Conservation (phyloP, 371 early-diverging fungal genomes). For the Batrachochytrium dendrobatidis region DNA sequence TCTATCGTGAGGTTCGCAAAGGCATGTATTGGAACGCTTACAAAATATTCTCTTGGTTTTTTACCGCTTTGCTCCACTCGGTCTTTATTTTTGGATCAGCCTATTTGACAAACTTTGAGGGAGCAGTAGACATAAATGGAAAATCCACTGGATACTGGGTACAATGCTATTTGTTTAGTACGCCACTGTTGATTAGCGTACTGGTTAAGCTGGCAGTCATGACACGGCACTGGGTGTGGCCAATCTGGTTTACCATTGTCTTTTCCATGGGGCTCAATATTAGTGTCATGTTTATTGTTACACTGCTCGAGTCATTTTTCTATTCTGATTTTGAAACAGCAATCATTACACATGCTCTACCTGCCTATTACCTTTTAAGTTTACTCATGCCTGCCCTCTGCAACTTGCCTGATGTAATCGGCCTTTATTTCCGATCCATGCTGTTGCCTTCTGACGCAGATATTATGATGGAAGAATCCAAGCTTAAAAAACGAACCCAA, state of each 20-base stretch:
- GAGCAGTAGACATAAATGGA: conserved; percentile 22
- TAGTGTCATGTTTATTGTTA: conserved; percentile 22
- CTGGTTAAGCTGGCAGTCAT: conserved; percentile 20
- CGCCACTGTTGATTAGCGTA: conserved; percentile 32
- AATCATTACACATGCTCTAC: conserved; percentile 21
- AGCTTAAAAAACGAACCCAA: no score
- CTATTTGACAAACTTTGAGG: conserved; percentile 24
- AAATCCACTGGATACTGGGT: conserved; percentile 30
- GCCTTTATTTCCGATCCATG: conserved; percentile 19
- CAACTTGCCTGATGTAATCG: conserved; percentile 21
- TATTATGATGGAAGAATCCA: conserved; percentile 17
- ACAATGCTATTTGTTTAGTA: conserved; percentile 29
- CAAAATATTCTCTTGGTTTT: conserved; percentile 9
- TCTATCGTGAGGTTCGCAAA: conserved; percentile 84
- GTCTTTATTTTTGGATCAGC: conserved; percentile 24
- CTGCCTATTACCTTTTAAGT: conserved; percentile 25
- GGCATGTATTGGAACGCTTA: conserved; percentile 27
- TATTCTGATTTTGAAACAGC: conserved; percentile 22
- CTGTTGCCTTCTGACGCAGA: conserved; percentile 20
- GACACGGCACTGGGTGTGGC: conserved; percentile 26
- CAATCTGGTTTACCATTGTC: conserved; percentile 14
- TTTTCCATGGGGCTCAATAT: conserved; percentile 18
- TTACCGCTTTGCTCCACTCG: conserved; percentile 2
- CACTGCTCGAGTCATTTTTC: conserved; percentile 12
- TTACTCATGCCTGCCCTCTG: conserved; percentile 18